Base-by-base conservation (phyloP, 352 stramenopile genomes). In the Globisporangium cederbergense region DNA sequence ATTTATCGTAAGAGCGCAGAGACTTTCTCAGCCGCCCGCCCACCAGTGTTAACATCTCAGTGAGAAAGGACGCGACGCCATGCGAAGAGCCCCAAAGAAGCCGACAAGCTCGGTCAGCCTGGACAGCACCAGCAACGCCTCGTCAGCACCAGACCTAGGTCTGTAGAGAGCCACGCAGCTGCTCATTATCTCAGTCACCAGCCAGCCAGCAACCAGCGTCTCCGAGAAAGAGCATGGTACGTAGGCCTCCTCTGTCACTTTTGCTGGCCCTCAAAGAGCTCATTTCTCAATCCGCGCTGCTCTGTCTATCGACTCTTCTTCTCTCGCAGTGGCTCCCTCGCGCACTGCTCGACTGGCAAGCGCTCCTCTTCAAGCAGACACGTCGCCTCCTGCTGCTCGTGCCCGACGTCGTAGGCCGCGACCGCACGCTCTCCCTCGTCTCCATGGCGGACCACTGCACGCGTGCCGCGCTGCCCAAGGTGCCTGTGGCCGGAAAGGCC, bases 211-310 rank as follows among this genome's bases (percentile, higher is more conserved):
- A 53, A 53, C 36, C 11, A 45, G 16, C 3, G 0, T 30, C 30
- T 28, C 25, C n/a, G 25, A 62, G 57, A 62, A 56, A 56, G 40
- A 50, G 22, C 45, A 65, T 65, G 60, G 60, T 65, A 43, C 60
- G 60, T 32, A 14, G 13, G 7, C 40, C 25, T 52, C 9, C 3
- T 25, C 20, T 4, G 18, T 58, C 34, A 14, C 51, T 60, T 51
- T 5, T 32, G 3, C 51, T 38, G 6, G 10, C 18, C 22, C 25
- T 58, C 30, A 6, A 11, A 16, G 16, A 7, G 51, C 32, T 60
- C 40, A 49, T 14, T 56, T 11, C 8, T 34, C 20, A 45, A 20
- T 54, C n/a, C n/a, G 34, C 34, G 6, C 6, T 7, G 34, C 34
- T 38, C 9, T 38, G 3, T 38, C 34, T n/a, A 14, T 60, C 54